These are phyloP conservation scores for Penicillium polonicum DNA, from an alignment of 2,329 filamentous ascomycete genomes.

Conservation along the genomic window DNA sequence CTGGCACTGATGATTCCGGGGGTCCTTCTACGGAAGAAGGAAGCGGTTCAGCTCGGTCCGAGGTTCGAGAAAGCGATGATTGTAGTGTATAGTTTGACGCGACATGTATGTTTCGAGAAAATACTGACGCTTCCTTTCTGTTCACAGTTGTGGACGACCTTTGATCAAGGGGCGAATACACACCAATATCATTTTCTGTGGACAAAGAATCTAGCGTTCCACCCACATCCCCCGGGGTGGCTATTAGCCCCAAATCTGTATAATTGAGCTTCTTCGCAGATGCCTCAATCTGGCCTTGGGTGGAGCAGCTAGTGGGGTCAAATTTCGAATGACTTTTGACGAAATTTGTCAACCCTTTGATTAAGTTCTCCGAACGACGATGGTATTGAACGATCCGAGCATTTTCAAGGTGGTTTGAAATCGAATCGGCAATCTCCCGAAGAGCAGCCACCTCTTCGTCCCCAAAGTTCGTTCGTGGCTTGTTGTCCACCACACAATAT, in stretches of 20 bases:
- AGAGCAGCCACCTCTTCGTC: constrained; percentile 46
- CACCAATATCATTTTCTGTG: not conserved
- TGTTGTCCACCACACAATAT: constrained; percentile 59
- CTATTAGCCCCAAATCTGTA: not conserved
- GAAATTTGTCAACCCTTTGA: constrained; percentile 54
- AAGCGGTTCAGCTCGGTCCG: not conserved
- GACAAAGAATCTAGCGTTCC: not conserved
- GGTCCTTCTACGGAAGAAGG: not conserved
- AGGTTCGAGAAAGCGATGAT: constrained; percentile 6
- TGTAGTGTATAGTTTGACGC: constrained; percentile 1
- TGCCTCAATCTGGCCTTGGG: constrained; percentile 9
- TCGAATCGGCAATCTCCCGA: constrained; percentile 55
- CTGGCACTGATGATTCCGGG: not conserved
- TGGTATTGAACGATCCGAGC: constrained; percentile 55
- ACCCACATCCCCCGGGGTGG: not conserved
- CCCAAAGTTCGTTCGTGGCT: constrained; percentile 48
- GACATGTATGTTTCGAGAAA: not conserved
- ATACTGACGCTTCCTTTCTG: not conserved
- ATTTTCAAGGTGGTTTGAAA: constrained; percentile 60
- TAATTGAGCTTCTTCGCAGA: not conserved
- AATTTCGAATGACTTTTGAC: constrained; percentile 44
- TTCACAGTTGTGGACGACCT: not conserved
- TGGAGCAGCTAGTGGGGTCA: constrained; percentile 21
- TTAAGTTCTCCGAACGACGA: constrained; percentile 56
- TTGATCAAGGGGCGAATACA: not conserved